Evolutionary conservation across 495 filamentous ascomycete species (phyloP).

Genomic region (Penicillium waksmanii): DNA sequence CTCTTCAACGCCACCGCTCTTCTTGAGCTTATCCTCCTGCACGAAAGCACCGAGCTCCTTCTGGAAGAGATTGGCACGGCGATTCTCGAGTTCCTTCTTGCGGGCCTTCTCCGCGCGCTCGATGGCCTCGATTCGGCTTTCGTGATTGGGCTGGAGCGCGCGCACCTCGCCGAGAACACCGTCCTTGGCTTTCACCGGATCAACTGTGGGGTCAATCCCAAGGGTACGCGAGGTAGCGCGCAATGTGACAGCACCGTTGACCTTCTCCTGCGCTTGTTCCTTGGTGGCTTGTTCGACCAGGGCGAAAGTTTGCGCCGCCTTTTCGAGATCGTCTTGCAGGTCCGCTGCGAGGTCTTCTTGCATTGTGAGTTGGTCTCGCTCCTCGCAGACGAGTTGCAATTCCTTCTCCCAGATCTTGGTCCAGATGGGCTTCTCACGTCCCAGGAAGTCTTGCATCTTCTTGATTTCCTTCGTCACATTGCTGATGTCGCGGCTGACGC

Average conservation of each 20-base stretch:
- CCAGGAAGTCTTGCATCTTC: slow-evolving; percentile 92
- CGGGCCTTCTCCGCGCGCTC: slow-evolving; percentile 89
- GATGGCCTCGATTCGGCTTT: slow-evolving; percentile 89
- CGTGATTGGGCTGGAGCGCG: slow-evolving; percentile 93
- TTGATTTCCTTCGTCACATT: slow-evolving; percentile 82
- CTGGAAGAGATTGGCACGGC: slow-evolving; percentile 77
- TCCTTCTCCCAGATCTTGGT: slow-evolving; percentile 99
- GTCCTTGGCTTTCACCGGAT: slow-evolving; percentile 84
- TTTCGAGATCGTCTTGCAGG: slow-evolving; percentile 91
- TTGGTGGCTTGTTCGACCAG: slow-evolving; percentile 96
- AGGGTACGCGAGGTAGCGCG: slow-evolving; percentile 63
- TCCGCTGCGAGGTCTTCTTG: slow-evolving; percentile 93
- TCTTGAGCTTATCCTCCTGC: slow-evolving; percentile 90
- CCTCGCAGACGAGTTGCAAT: slow-evolving; percentile 89
- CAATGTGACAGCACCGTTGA: slow-evolving; percentile 41
- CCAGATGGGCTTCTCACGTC: slow-evolving; percentile 91
- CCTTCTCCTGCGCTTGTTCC: slow-evolving; percentile 81
- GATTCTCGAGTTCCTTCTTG: slow-evolving; percentile 81
- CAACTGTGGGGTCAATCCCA: slow-evolving; percentile 64
- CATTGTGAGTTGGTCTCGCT: slow-evolving; percentile 89
- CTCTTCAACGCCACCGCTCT: slow-evolving; percentile 93
- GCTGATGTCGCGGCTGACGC: slow-evolving; percentile 83
- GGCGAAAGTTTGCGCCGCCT: slow-evolving; percentile 87
- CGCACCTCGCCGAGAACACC: slow-evolving; percentile 90
- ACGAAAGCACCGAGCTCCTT: slow-evolving; percentile 90